Percentiles rank a stretch among this genome's conserved stretches.
Evolutionary conservation across 495 filamentous ascomycete genomes (phyloP).

Genomic region (Penicillium ochrochloron): DNA sequence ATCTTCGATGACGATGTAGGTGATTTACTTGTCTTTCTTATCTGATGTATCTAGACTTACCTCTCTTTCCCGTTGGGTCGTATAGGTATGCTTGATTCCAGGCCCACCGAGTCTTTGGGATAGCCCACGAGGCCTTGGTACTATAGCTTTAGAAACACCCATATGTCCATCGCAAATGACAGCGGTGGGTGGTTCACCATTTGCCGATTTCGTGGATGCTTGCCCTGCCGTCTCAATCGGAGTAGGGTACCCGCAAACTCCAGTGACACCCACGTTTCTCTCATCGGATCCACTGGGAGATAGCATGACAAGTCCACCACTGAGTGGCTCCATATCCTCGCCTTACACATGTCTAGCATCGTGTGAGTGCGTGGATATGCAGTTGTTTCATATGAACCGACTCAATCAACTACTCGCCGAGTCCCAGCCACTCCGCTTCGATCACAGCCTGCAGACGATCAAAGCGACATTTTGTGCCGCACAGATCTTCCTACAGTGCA

Average conservation of each 20-base stretch:
- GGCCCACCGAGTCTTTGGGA: slow-evolving; percentile 31
- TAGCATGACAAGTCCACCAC: slow-evolving; percentile 37
- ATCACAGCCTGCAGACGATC: slow-evolving; percentile 45
- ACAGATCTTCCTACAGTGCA: slow-evolving; percentile 44
- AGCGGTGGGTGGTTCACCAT: slow-evolving; percentile 26
- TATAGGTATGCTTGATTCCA: slow-evolving; percentile 30
- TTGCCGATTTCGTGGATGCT: slow-evolving; percentile 27
- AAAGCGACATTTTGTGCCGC: slow-evolving; percentile 40
- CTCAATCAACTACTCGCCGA: slow-evolving; percentile 41
- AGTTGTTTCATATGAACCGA: slow-evolving; percentile 41
- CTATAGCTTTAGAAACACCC: slow-evolving; percentile 23
- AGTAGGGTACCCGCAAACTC: slow-evolving; percentile 33
- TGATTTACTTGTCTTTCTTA: neutral
- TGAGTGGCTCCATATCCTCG: slow-evolving; percentile 33
- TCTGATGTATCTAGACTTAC: neutral
- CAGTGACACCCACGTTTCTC: slow-evolving; percentile 45
- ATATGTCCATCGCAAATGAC: slow-evolving; percentile 29
- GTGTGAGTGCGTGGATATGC: slow-evolving; percentile 45
- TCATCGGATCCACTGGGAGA: slow-evolving; percentile 38
- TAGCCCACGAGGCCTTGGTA: slow-evolving; percentile 28
- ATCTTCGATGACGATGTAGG: slow-evolving; percentile 32
- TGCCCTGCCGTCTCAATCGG: slow-evolving; percentile 28
- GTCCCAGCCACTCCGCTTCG: slow-evolving; percentile 39
- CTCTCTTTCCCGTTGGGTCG: neutral
- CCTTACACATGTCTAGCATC: slow-evolving; percentile 22